phyloP scores from a whole-genome alignment of 1,284 basidiomycete species.

The Irpex lacteus region DNA sequence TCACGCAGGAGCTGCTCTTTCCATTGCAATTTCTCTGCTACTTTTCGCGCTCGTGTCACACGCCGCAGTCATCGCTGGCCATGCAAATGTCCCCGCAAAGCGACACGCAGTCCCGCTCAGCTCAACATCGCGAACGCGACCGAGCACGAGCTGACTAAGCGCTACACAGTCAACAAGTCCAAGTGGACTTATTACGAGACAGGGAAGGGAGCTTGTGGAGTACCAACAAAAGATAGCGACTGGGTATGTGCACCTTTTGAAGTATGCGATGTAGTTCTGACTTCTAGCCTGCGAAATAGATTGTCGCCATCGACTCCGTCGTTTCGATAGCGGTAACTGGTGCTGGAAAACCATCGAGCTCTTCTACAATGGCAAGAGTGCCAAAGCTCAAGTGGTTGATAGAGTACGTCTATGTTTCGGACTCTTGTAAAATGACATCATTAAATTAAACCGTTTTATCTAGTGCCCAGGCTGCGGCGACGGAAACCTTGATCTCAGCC shows the following conservation, averaged over 20 bases:
- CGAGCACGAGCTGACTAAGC: constrained; percentile 3
- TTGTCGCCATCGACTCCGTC: constrained; percentile 7
- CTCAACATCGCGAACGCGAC: not conserved
- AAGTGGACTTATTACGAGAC: constrained; percentile 18
- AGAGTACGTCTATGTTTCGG: constrained; percentile 9
- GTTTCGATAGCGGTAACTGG: constrained; percentile 15
- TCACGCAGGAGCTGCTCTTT: not conserved
- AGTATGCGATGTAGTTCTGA: not conserved
- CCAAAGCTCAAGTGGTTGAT: constrained; percentile 18
- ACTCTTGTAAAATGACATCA: not conserved
- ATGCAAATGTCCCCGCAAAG: not conserved
- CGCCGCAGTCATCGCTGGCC: not conserved
- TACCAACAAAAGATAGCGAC: constrained; percentile 6
- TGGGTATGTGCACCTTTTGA: constrained; percentile 2
- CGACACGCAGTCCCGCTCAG: not conserved
- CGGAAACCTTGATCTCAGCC: constrained; percentile 48
- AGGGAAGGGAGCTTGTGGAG: constrained; percentile 15
- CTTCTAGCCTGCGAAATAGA: not conserved
- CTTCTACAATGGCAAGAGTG: constrained; percentile 13
- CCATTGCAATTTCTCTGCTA: not conserved
- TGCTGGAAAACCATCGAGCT: constrained; percentile 17
- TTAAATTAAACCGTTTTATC: not conserved
- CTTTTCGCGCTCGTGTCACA: not conserved
- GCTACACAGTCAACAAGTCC: constrained; percentile 10
- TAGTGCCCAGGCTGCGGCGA: constrained; percentile 39